A percentile compares a stretch with the other conserved stretches of the same genome.
Evolutionary conservation across 192 early-diverging fungal genomes (phyloP).

Genomic region (Funneliformis mosseae): DNA sequence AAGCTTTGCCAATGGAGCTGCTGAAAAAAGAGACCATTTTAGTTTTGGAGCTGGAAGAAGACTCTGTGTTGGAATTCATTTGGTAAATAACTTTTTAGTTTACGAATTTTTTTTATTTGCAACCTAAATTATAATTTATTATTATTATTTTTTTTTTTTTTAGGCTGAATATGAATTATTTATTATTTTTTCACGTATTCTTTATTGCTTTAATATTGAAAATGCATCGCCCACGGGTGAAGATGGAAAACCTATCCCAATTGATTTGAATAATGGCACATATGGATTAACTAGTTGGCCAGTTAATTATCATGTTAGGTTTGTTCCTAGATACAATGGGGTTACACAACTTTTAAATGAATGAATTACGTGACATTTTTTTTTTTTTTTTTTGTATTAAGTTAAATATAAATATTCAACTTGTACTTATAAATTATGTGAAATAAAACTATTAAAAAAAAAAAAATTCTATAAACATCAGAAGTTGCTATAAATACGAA

Average conservation of each 20-base stretch:
- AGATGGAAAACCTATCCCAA: too few relatives aligned
- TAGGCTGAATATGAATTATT: background rate
- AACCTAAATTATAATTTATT: too few relatives aligned
- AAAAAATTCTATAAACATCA: too few relatives aligned
- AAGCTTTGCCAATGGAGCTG: background rate
- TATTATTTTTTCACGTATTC: background rate
- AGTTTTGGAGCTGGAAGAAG: conserved; percentile 33
- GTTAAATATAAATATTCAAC: too few relatives aligned
- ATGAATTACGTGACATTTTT: background rate
- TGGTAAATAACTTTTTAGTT: background rate
- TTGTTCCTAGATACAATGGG: background rate
- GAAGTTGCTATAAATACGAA: too few relatives aligned
- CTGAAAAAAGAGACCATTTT: conserved; percentile 13
- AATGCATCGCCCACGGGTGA: background rate
- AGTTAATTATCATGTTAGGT: background rate
- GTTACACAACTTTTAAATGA: background rate
- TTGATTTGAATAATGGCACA: background rate
- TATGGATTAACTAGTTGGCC: background rate
- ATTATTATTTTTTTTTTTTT: background rate
- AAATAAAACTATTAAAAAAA: too few relatives aligned
- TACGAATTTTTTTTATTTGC: too few relatives aligned
- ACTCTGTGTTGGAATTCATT: conserved; percentile 30
- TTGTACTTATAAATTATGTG: too few relatives aligned
- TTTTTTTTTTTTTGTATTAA: background rate
- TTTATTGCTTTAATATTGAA: background rate